A percentile compares a stretch with the other conserved stretches of the same genome.
Evolutionary conservation across 352 stramenopile species (phyloP).

Genomic region (Phytophthora gonapodyides): DNA sequence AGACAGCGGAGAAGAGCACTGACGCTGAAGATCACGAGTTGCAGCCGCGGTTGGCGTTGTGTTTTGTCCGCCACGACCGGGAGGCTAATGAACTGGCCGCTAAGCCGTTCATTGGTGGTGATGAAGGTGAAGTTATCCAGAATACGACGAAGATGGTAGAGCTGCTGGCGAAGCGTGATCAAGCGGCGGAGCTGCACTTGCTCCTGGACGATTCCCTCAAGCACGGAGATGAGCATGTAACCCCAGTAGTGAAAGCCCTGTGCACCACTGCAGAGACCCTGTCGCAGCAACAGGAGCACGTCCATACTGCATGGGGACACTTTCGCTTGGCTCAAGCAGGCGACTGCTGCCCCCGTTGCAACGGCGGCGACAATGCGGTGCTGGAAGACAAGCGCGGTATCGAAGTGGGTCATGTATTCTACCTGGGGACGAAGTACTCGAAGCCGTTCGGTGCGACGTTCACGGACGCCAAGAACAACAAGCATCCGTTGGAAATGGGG

Average conservation of each 20-base stretch:
- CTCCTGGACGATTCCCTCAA: constrained; percentile 77
- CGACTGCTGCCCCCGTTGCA: constrained; percentile 66
- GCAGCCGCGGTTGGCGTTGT: constrained; percentile 40
- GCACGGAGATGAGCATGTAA: constrained; percentile 11
- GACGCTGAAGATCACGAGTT: constrained; percentile 1
- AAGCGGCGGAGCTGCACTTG: constrained; percentile 41
- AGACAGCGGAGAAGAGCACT: constrained; percentile 9
- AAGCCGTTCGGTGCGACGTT: constrained; percentile 78
- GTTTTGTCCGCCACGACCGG: constrained; percentile 63
- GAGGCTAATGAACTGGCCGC: constrained; percentile 71
- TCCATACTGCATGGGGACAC: constrained; percentile 40
- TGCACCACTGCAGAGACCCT: constrained; percentile 19
- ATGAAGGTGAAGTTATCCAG: constrained; percentile 56
- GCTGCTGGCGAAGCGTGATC: constrained; percentile 20
- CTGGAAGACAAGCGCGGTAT: constrained; percentile 84
- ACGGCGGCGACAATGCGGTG: constrained; percentile 27
- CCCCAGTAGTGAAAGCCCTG: constrained; percentile 29
- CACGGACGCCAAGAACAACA: constrained; percentile 47
- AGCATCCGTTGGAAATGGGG: constrained; percentile 84
- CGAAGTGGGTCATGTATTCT: constrained; percentile 90
- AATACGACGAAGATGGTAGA: constrained; percentile 27
- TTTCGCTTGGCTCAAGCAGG: constrained; percentile 71
- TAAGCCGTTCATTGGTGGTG: constrained; percentile 69
- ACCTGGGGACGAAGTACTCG: constrained; percentile 90
- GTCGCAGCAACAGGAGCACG: constrained; percentile 23